Evolutionary conservation across 2,329 filamentous ascomycete species (phyloP).

Genomic region (Hypoxylon sp.): DNA sequence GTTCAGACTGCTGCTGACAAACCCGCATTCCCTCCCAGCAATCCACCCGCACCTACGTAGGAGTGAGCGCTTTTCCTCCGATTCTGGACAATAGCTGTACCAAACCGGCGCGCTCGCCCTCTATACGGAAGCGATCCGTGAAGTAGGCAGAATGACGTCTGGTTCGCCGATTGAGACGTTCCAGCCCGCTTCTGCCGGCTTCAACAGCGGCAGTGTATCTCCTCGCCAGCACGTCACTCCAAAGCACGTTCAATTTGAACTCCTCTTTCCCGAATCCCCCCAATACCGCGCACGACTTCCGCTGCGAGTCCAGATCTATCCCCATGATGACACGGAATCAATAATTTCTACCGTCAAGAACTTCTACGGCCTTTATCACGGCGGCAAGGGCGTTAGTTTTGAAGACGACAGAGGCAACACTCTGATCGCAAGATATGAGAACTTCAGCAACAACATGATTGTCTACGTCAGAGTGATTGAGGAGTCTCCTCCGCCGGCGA

Average conservation of each 20-base stretch:
- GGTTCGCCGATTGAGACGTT: slow-evolving; percentile 53
- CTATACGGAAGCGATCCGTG: slow-evolving; percentile 40
- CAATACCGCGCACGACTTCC: slow-evolving; percentile 77
- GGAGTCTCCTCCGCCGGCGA: slow-evolving; percentile 56
- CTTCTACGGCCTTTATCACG: slow-evolving; percentile 94
- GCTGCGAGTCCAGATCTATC: slow-evolving; percentile 90
- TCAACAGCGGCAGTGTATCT: slow-evolving; percentile 55
- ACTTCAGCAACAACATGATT: slow-evolving; percentile 89
- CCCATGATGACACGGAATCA: slow-evolving; percentile 95
- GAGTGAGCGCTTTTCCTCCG: slow-evolving; percentile 43
- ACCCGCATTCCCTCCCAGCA: slow-evolving; percentile 35
- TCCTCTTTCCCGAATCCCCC: slow-evolving; percentile 72
- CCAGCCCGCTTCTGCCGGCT: slow-evolving; percentile 48
- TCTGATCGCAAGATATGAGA: slow-evolving; percentile 95
- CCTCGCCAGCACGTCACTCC: slow-evolving; percentile 59
- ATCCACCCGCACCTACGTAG: slow-evolving; percentile 32
- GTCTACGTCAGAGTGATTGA: slow-evolving; percentile 90
- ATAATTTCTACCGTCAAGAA: slow-evolving; percentile 99
- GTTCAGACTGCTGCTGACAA: slow-evolving; percentile 42
- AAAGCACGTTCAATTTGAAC: slow-evolving; percentile 82
- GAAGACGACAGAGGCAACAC: slow-evolving; percentile 90
- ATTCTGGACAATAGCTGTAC: slow-evolving; percentile 30
- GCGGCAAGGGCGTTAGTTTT: slow-evolving; percentile 87
- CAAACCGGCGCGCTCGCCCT: slow-evolving; percentile 35
- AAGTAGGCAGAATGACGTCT: slow-evolving; percentile 53